A percentile compares a stretch with the other conserved stretches of the same genome.
Evolutionary conservation across 257 asterid species (phyloP).

Genomic region (Nicotiana tabacum): DNA sequence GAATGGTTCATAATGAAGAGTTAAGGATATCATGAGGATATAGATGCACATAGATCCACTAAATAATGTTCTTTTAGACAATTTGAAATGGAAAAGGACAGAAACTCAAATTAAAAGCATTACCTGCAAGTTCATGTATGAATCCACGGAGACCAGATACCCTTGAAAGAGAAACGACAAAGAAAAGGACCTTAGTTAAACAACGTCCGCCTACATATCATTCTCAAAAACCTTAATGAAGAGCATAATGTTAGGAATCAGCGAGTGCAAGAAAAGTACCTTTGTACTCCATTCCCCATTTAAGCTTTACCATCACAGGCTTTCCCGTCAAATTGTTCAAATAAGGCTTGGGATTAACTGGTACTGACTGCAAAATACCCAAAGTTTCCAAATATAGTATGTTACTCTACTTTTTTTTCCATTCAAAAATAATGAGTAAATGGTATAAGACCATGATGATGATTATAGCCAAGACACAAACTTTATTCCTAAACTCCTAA

Average conservation of each 20-base stretch:
- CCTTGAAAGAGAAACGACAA: conserved; percentile 43
- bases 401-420: not conserved
- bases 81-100: not conserved
- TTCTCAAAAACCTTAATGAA: not conserved
- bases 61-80: not conserved
- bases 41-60: not conserved
- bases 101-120: not conserved
- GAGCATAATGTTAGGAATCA: not conserved
- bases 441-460: not conserved
- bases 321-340: conserved; percentile 96
- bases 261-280: conserved; percentile 31
- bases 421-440: not conserved
- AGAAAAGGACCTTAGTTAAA: not conserved
- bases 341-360: conserved; percentile 97
- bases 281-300: conserved; percentile 99
- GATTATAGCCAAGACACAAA: not conserved
- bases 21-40: not conserved
- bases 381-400: not conserved
- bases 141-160: conserved; percentile 84
- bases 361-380: conserved; percentile 66
- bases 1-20: not conserved
- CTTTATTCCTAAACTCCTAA: not conserved
- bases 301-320: conserved; percentile 91
- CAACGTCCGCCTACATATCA: not conserved
- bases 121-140: conserved; percentile 99